Conservation (phyloP, 257 asterid species). For the Fraxinus quadrangulata region DNA sequence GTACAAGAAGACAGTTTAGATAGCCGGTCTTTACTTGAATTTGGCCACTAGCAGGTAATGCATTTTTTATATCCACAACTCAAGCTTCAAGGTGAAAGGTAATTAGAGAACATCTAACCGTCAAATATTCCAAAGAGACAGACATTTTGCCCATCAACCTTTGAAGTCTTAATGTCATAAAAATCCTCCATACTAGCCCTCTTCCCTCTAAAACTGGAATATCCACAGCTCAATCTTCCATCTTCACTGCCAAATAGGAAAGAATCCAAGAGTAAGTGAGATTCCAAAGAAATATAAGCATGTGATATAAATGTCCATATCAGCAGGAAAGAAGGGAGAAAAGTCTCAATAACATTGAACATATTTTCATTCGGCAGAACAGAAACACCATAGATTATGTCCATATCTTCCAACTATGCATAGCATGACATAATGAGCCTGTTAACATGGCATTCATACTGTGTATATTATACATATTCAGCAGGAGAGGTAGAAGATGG, state of each 20-base stretch:
- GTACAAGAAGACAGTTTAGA: not conserved
- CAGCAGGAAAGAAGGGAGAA: not conserved
- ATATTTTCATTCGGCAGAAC: not conserved
- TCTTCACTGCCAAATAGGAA: slow-evolving; percentile 73
- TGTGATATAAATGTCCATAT: not conserved
- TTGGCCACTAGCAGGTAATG: not conserved
- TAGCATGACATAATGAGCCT: not conserved
- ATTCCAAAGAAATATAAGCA: slow-evolving; percentile 7
- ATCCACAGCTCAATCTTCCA: slow-evolving; percentile 83
- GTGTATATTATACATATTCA: not conserved
- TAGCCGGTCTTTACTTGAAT: not conserved
- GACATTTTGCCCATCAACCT: slow-evolving; percentile 71
- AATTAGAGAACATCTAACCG: slow-evolving; percentile 50
- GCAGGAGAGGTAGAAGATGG: too few relatives aligned
- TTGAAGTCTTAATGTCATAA: slow-evolving; percentile 76
- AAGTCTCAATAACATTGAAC: not conserved
- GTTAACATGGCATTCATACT: not conserved
- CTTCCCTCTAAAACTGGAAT: slow-evolving; percentile 95
- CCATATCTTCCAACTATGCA: not conserved
- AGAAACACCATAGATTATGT: not conserved
- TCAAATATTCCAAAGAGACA: slow-evolving; percentile 96
- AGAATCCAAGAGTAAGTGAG: slow-evolving; percentile 23
- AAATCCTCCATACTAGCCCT: slow-evolving; percentile 98
- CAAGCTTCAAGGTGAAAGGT: slow-evolving; percentile 19
- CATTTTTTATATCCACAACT: not conserved